Evolutionary conservation across 2,329 filamentous ascomycete genomes (phyloP).

Genomic region (Xylariaceae sp.): DNA sequence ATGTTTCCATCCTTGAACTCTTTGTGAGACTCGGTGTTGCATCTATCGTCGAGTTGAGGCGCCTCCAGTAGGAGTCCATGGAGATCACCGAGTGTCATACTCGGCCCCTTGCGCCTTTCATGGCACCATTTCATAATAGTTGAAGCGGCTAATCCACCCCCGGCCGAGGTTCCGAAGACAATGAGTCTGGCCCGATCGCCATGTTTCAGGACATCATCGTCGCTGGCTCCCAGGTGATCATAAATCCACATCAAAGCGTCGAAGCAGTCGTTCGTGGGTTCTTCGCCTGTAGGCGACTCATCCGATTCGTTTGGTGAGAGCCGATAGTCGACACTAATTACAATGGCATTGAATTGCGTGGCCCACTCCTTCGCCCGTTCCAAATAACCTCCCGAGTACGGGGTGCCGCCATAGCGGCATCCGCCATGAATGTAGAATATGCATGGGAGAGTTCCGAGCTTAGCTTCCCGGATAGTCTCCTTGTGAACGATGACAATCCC

Average conservation of each 20-base stretch:
- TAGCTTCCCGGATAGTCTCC: neutral
- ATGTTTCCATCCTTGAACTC: slow-evolving; percentile 20
- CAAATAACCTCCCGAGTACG: slow-evolving; percentile 14
- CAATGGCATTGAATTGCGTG: slow-evolving; percentile 14
- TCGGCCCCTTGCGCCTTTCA: slow-evolving; percentile 6
- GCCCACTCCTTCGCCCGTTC: slow-evolving; percentile 14
- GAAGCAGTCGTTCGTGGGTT: slow-evolving; percentile 20
- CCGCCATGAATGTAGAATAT: slow-evolving; percentile 23
- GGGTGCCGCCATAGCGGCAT: slow-evolving; percentile 17
- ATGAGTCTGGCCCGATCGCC: slow-evolving; percentile 12
- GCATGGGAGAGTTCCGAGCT: slow-evolving; percentile 14
- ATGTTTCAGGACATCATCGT: slow-evolving; percentile 11
- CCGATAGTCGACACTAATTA: slow-evolving; percentile 20
- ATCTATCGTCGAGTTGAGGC: slow-evolving; percentile 21
- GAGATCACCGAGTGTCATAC: slow-evolving; percentile 3
- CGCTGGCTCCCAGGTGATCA: slow-evolving; percentile 7
- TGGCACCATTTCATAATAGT: slow-evolving; percentile 19
- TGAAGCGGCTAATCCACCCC: slow-evolving; percentile 19
- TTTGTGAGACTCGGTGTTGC: slow-evolving; percentile 15
- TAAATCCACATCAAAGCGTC: slow-evolving; percentile 21
- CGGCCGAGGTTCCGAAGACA: slow-evolving; percentile 19
- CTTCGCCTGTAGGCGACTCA: slow-evolving; percentile 17
- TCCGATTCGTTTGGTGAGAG: slow-evolving; percentile 18
- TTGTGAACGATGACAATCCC: slow-evolving; percentile 12
- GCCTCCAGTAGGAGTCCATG: slow-evolving; percentile 19